A percentile compares a stretch with the other conserved stretches of the same genome.
phyloP scores from a whole-genome alignment of 768 basidiomycete species.

The Mycena venus region DNA sequence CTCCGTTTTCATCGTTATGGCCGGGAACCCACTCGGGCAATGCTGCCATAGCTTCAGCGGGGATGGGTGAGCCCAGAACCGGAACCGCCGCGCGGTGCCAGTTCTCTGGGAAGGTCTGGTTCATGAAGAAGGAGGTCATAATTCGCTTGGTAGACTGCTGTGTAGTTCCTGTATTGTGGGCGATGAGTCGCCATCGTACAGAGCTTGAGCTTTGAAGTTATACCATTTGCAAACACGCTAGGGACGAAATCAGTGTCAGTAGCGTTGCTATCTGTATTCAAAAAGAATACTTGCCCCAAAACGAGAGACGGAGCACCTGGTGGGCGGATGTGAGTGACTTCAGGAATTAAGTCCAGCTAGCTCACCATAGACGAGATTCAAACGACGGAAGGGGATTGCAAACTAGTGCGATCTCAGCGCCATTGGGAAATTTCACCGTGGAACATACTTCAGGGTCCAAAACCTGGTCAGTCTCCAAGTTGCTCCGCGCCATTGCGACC shows the following conservation, averaged over 20 bases:
- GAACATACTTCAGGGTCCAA: not conserved
- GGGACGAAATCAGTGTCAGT: not conserved
- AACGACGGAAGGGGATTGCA: too few relatives aligned
- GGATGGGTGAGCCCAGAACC: not conserved
- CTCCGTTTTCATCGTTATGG: constrained; percentile 15
- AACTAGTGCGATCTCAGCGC: not conserved
- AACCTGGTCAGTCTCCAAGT: not conserved
- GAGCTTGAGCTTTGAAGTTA: not conserved
- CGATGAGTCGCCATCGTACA: not conserved
- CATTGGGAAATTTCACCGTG: not conserved
- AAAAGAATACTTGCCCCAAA: not conserved
- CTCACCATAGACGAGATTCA: too few relatives aligned
- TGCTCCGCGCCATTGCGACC: not conserved
- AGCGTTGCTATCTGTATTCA: constrained; percentile 1
- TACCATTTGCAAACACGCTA: constrained; percentile 28
- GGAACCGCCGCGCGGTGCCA: constrained; percentile 18
- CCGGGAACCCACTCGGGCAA: too few relatives aligned
- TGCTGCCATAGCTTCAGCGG: not conserved
- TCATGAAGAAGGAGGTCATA: too few relatives aligned
- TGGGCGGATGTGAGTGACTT: not conserved
- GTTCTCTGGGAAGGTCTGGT: too few relatives aligned
- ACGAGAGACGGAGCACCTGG: not conserved
- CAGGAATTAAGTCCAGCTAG: not conserved
- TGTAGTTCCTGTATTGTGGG: constrained; percentile 13
- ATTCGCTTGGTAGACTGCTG: not conserved